Base-by-base conservation (phyloP, 2,329 filamentous ascomycete species). In the Pyrenochaeta sp. region DNA sequence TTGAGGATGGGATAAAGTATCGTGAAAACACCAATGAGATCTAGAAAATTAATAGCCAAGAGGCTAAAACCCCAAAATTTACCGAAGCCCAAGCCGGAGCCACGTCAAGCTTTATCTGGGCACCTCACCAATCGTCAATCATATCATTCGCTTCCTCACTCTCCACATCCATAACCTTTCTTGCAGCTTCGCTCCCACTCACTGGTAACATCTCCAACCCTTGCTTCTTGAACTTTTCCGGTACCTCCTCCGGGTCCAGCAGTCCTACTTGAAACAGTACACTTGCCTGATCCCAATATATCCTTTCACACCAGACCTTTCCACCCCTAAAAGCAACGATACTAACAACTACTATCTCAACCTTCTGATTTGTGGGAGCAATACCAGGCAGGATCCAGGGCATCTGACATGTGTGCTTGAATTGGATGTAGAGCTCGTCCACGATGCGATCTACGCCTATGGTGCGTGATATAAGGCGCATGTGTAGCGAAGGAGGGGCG, bases 201-300 rank as follows among this genome's bases (percentile, higher is more conserved):
- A 82, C 74, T 0, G 80, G 80, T 63, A 82, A 58, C 68, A 76
- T 73, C 61, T 81, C 76, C 6, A 82, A 73, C 2, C 80, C 78
- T 21, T 69, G 68, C 53, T 76, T 75, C 71, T 75, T 79, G 32
- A 78, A 75, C 9, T 76, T 70, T 33, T 78, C 71, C 0, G 83
- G 82, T 17, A 86, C 77, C 51, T 84, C 83, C n/a, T 76, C 72
- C 2, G 83, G 79, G 71, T 86, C 83, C 44, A 87, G 52, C 53
- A 87, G 62, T 0, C 85, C 85, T 0, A 85, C 75, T 64, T 87
- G 85, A 39, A 86, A 81, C 12, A 87, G 67, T 7, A 87, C 84
- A 42, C 78, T 82, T 9, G 85, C 85, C 61, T 87, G 85, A 60
- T 87, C 85, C 85, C 85, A 87, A 64, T 87, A 87, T 3, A 86